Conservation (phyloP, 2,329 filamentous ascomycete genomes). For the Xylaria sp. region DNA sequence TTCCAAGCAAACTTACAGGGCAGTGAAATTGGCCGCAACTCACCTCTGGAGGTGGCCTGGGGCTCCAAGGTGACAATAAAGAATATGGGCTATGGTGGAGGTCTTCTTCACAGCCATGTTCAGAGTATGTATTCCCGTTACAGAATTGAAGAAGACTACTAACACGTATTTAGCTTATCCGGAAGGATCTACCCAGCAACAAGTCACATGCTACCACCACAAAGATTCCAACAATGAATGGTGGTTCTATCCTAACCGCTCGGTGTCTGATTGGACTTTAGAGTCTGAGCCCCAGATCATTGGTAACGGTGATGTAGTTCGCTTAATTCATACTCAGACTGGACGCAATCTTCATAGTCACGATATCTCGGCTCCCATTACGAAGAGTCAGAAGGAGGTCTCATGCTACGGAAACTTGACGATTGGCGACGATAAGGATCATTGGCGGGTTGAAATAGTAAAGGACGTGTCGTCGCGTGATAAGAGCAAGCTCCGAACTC, state of each 20-base stretch:
- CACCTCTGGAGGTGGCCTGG: constrained; percentile 88
- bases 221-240: constrained; percentile 99
- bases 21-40: constrained; percentile 93
- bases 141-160: constrained; percentile 28
- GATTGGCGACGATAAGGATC: constrained; percentile 95
- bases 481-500: constrained; percentile 83
- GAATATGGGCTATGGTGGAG: constrained; percentile 99
- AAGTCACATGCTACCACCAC: constrained; percentile 99
- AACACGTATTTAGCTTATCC: constrained; percentile 70
- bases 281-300: constrained; percentile 80
- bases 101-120: constrained; percentile 93
- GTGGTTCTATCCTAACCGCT: constrained; percentile 97
- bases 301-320: constrained; percentile 80
- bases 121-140: constrained; percentile 67
- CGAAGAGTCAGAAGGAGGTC: constrained; percentile 91
- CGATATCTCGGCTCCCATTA: constrained; percentile 85
- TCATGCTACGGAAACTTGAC: constrained; percentile 97
- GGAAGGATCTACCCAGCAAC: constrained; percentile 92
- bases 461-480: constrained; percentile 89
- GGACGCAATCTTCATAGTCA: constrained; percentile 98
- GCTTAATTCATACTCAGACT: constrained; percentile 93
- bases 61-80: constrained; percentile 94
- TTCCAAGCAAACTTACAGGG: constrained; percentile 97
- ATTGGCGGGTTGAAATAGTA: constrained; percentile 94
- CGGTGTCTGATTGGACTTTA: constrained; percentile 76